These are phyloP conservation scores for Amaranthus palmeri DNA, from an alignment of 148 eudicot genomes.

Conservation along the genomic window DNA sequence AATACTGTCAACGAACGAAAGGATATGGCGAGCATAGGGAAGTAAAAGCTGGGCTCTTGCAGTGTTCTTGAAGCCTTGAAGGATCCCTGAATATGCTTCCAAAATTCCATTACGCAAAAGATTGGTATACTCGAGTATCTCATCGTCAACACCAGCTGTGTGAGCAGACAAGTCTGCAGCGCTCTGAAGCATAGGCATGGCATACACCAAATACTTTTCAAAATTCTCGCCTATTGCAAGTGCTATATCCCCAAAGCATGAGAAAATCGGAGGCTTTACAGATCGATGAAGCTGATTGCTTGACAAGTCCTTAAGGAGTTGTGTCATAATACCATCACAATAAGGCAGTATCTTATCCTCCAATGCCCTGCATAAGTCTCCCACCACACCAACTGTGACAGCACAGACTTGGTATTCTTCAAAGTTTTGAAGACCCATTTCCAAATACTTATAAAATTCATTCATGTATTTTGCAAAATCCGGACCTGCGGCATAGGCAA, in stretches of 20 bases:
- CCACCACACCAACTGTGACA: constrained; percentile 89
- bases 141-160: constrained; percentile 70
- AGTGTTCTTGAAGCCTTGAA: constrained; percentile 88
- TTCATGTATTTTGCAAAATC: constrained; percentile 77
- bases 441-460: constrained; percentile 78
- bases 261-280: constrained; percentile 94
- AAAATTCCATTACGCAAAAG: constrained; percentile 76
- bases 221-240: constrained; percentile 90
- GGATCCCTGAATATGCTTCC: constrained; percentile 89
- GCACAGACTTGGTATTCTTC: constrained; percentile 95
- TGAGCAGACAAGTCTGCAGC: constrained; percentile 76
- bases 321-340: constrained; percentile 95
- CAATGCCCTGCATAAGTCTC: constrained; percentile 83
- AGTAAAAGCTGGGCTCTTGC: constrained; percentile 67
- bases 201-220: constrained; percentile 84
- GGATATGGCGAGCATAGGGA: constrained; percentile 69
- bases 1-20: constrained; percentile 76
- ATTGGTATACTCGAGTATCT: constrained; percentile 71
- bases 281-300: constrained; percentile 87
- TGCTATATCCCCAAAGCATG: constrained; percentile 88
- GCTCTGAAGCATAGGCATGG: constrained; percentile 96
- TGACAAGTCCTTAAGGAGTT: constrained; percentile 81
- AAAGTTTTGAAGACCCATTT: constrained; percentile 92
- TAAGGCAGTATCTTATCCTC: constrained; percentile 86
- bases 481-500: constrained; percentile 75